Evolutionary conservation across 2,329 filamentous ascomycete species (phyloP).

Genomic region (Blumeria graminis): DNA sequence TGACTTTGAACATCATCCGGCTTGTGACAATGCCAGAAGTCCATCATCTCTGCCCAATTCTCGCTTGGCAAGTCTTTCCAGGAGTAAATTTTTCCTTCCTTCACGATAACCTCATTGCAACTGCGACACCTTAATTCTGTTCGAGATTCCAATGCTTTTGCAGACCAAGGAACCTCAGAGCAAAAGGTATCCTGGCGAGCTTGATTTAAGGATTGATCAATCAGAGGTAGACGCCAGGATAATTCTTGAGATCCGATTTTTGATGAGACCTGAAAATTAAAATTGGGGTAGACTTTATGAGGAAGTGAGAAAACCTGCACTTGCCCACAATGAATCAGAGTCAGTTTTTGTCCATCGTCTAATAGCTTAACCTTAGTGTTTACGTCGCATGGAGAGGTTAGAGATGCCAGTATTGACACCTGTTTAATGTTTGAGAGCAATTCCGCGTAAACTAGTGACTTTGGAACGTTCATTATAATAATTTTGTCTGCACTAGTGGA

Average conservation of each 20-base stretch:
- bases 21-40: slow-evolving; percentile 99
- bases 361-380: slow-evolving; percentile 17
- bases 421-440: slow-evolving; percentile 39
- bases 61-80: slow-evolving; percentile 95
- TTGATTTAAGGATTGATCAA: slow-evolving; percentile 2
- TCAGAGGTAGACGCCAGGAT: slow-evolving; percentile 30
- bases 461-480: not conserved
- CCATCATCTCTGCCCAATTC: slow-evolving; percentile 99
- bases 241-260: slow-evolving; percentile 15
- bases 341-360: slow-evolving; percentile 21
- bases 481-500: not conserved
- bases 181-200: slow-evolving; percentile 5
- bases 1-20: slow-evolving; percentile 24
- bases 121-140: slow-evolving; percentile 16
- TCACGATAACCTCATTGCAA: slow-evolving; percentile 22
- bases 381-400: slow-evolving; percentile 18
- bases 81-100: slow-evolving; percentile 18
- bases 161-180: slow-evolving; percentile 24
- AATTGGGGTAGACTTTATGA: slow-evolving; percentile 12
- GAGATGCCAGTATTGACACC: slow-evolving; percentile 30
- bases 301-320: slow-evolving; percentile 17
- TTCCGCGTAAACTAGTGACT: slow-evolving; percentile 31
- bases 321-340: slow-evolving; percentile 24
- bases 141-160: slow-evolving; percentile 20
- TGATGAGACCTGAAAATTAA: slow-evolving; percentile 6